Base-by-base conservation (phyloP, 2,329 filamentous ascomycete species). In the Aspergillus piperis region DNA sequence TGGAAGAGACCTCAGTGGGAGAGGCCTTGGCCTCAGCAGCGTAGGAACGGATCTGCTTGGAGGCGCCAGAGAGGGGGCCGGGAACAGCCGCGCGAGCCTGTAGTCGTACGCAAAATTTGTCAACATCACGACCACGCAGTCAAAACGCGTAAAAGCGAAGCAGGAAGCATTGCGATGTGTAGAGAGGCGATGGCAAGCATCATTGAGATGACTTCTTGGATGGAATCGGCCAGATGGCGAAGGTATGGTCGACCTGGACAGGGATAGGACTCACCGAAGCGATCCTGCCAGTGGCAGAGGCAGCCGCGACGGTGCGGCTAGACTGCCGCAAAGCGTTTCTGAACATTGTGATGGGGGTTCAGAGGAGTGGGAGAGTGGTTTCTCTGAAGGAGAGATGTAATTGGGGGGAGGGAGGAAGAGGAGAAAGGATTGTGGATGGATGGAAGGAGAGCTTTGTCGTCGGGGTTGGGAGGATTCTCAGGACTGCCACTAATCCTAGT, bases 311-410 rank as follows among this genome's bases (percentile, higher is more conserved):
- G 82, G 91, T 90, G 86, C 93, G 92, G 85, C 90, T 90, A 82
- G 92, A 96, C 87, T 96, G 92, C 86, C 93, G 89, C 84, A 98
- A 87, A 86, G 94, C 93, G 89, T 91, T 96, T 85, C 94, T 92
- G 88, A 97, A 96, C 94, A 98, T 97, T 84, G 81, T 86, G 80
- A 80, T 68, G 66, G 69, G 70, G 70, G 75, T 76, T 73, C 71
- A 75, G 73, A 75, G 74, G 71, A 73, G 71, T 75, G 69, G 70
- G 75, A 79, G 77, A 77, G 72, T 70, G 70, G 70, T 73, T 74
- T 73, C 72, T 74, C 72, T 75, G 70, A 72, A 71, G 66, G 66
- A 76, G 73, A 76, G 73, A 75, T 71, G 71, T 72, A 76, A 76
- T 76, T 76, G 74, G 72, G 70, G 70, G 70, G 69, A 68, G 68